A percentile compares a stretch with the other conserved stretches of the same genome.
Conservation (phyloP, 768 basidiomycete genomes). For the Russula earlei region DNA sequence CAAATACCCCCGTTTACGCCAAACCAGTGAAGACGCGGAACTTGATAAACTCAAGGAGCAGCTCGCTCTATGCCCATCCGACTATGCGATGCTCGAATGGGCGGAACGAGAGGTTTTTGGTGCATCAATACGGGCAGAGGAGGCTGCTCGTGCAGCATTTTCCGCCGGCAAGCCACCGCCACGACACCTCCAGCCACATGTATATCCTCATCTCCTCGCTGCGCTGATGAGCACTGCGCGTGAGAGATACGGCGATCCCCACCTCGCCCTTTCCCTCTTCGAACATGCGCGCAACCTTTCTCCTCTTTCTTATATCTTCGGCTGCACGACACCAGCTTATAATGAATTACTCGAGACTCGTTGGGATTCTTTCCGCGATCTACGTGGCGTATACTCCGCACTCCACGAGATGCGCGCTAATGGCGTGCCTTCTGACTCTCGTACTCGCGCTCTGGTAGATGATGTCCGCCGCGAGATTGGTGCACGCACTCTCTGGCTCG, state of each 20-base stretch:
- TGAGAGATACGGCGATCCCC: slow-evolving; percentile 67
- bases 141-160: slow-evolving; percentile 34
- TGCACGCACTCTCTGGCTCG: slow-evolving; percentile 42
- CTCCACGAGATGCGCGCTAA: slow-evolving; percentile 79
- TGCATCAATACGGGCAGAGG: slow-evolving; percentile 42
- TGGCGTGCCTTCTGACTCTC: slow-evolving; percentile 53
- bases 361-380: slow-evolving; percentile 78
- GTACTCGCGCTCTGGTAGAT: slow-evolving; percentile 54
- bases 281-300: slow-evolving; percentile 66
- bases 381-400: slow-evolving; percentile 61
- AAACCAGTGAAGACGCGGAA: slow-evolving; percentile 27
- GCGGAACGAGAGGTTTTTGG: slow-evolving; percentile 58
- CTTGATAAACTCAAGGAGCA: slow-evolving; percentile 64
- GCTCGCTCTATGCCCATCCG: slow-evolving; percentile 60
- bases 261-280: slow-evolving; percentile 77
- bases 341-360: slow-evolving; percentile 82
- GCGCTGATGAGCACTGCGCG: slow-evolving; percentile 72
- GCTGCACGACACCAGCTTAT: slow-evolving; percentile 81
- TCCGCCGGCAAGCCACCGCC: slow-evolving; percentile 19
- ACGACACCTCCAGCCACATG: slow-evolving; percentile 39
- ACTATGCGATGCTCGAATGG: slow-evolving; percentile 68
- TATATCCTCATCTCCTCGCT: slow-evolving; percentile 70
- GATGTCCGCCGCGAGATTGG: slow-evolving; percentile 54
- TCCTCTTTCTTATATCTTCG: slow-evolving; percentile 75
- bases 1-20: slow-evolving; percentile 30